Evolutionary conservation across 192 early-diverging fungal species (phyloP).

Genomic region (Spizellomyces punctatus): DNA sequence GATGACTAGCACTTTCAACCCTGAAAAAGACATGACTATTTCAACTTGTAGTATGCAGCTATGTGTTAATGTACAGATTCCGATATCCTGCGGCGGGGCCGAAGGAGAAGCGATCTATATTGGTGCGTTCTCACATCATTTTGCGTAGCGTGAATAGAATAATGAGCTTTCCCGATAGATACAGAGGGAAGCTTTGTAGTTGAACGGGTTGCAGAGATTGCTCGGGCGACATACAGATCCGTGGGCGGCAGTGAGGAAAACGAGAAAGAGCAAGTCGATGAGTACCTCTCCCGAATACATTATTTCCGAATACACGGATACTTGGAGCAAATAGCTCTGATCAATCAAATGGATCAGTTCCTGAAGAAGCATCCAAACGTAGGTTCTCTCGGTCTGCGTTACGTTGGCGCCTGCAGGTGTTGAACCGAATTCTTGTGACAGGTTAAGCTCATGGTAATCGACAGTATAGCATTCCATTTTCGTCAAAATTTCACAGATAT

Average conservation of each 20-base stretch:
- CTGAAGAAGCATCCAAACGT: constrained; percentile 25
- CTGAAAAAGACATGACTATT: not conserved
- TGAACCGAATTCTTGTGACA: constrained; percentile 10
- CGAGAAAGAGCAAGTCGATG: not conserved
- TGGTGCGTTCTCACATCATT: constrained; percentile 17
- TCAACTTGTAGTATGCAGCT: constrained; percentile 45
- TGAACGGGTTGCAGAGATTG: constrained; percentile 41
- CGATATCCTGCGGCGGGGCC: constrained; percentile 16
- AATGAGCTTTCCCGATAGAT: constrained; percentile 21
- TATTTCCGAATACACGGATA: constrained; percentile 40
- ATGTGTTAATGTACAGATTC: constrained; percentile 47
- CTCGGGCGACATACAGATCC: constrained; percentile 6
- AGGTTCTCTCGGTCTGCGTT: not conserved
- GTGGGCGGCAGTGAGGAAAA: not conserved
- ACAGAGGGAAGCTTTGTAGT: constrained; percentile 51
- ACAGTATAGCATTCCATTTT: constrained; percentile 54
- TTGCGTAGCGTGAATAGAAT: not conserved
- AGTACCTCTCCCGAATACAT: constrained; percentile 33
- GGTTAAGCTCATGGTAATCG: constrained; percentile 49
- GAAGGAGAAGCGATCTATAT: constrained; percentile 45
- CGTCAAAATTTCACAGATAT: constrained; percentile 43
- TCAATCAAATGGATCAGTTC: constrained; percentile 33
- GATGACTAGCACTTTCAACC: not conserved
- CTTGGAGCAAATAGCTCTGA: constrained; percentile 33
- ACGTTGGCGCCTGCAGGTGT: not conserved